A percentile compares a stretch with the other conserved stretches of the same genome.
phyloP scores from a whole-genome alignment of 306 rosid genomes.

The Glycine latifolia region DNA sequence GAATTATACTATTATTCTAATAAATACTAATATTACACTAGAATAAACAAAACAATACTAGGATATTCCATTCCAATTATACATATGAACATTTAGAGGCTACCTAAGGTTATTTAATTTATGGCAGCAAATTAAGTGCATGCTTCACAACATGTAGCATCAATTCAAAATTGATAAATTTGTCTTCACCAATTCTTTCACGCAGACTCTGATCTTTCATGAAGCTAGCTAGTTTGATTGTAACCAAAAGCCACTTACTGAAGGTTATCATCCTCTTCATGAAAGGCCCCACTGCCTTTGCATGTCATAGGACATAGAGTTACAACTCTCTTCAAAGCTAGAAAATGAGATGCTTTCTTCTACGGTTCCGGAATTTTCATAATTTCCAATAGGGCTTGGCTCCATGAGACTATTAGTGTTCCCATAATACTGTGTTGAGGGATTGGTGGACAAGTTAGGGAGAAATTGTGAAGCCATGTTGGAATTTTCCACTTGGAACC shows the following conservation, averaged over 20 bases:
- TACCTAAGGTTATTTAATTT: conserved; percentile 61
- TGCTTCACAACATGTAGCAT: conserved; percentile 44
- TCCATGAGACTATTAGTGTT: conserved; percentile 42
- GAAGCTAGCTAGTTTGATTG: conserved; percentile 37
- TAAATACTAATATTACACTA: conserved; percentile 50
- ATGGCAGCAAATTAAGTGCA: conserved; percentile 55
- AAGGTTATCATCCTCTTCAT: conserved; percentile 66
- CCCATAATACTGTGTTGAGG: conserved; percentile 53
- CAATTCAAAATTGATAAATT: conserved; percentile 50
- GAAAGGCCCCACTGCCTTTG: conserved; percentile 66
- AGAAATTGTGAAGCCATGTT: conserved; percentile 53
- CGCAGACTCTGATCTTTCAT: conserved; percentile 43
- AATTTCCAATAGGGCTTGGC: conserved; percentile 60
- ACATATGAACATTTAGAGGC: conserved; percentile 64
- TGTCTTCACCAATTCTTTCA: conserved; percentile 52
- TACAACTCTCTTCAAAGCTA: conserved; percentile 72
- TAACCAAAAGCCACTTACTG: conserved; percentile 67
- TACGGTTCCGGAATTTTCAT: conserved; percentile 52
- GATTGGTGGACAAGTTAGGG: conserved; percentile 45
- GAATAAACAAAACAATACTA: conserved; percentile 52
- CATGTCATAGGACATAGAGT: conserved; percentile 65
- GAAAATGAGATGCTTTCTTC: conserved; percentile 72
- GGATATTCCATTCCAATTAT: conserved; percentile 48
- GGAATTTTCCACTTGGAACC: conserved; percentile 63
- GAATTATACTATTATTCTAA: conserved; percentile 50